Evolutionary conservation across 768 basidiomycete genomes (phyloP).

Genomic region (Pleurotus platypus): DNA sequence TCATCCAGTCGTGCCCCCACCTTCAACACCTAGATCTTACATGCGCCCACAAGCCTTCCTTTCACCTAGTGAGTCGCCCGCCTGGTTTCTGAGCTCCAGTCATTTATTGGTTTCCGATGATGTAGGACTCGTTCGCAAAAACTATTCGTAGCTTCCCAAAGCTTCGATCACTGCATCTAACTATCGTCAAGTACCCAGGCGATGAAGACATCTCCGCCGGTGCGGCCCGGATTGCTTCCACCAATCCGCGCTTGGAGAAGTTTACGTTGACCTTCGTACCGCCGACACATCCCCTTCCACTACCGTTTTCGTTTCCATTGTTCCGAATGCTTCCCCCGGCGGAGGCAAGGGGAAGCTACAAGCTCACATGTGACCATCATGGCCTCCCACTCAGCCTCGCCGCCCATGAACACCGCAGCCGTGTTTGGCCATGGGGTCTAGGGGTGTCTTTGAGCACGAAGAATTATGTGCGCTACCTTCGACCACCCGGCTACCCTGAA

Average conservation of each 20-base stretch:
- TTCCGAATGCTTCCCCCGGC: conserved; percentile 39
- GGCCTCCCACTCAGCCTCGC: conserved; percentile 55
- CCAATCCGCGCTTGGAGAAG: conserved; percentile 61
- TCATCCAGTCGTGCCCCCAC: conserved; percentile 63
- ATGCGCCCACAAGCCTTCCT: conserved; percentile 66
- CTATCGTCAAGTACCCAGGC: conserved; percentile 64
- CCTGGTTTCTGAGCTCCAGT: conserved; percentile 1
- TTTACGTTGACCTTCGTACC: conserved; percentile 70
- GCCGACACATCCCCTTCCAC: conserved; percentile 43
- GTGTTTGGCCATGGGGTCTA: conserved; percentile 47
- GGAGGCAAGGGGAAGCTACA: conserved; percentile 51
- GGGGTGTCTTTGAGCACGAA: conserved; percentile 31
- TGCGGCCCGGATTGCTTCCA: conserved; percentile 58
- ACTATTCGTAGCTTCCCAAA: conserved; percentile 58
- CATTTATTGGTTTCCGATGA: background rate
- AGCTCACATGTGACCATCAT: conserved; percentile 57
- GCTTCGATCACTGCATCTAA: conserved; percentile 58
- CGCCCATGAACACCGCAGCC: conserved; percentile 44
- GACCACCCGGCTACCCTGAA: conserved; percentile 34
- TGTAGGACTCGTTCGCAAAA: conserved; percentile 60
- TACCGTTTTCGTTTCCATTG: conserved; percentile 40
- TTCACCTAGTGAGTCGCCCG: conserved; percentile 56
- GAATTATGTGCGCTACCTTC: conserved; percentile 35
- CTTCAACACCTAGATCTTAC: conserved; percentile 62
- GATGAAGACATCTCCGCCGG: conserved; percentile 58